A percentile compares a stretch with the other conserved stretches of the same genome.
phyloP scores from a whole-genome alignment of 805 yeast species.

The Saturnispora diversa region DNA sequence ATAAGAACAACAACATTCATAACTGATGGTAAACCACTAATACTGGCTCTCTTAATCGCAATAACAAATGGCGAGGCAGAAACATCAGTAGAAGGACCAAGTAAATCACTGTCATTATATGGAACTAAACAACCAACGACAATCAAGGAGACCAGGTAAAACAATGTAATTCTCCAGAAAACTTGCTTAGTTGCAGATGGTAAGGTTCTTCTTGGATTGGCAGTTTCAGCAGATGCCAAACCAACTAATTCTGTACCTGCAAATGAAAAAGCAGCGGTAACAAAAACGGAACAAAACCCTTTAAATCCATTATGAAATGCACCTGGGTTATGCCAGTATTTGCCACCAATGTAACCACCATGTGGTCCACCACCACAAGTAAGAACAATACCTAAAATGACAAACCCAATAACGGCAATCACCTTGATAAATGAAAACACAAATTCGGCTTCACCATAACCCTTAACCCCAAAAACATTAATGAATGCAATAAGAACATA shows the following conservation, averaged over 20 bases:
- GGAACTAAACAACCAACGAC: constrained; percentile 54
- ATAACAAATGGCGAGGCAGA: constrained; percentile 67
- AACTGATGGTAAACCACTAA: constrained; percentile 51
- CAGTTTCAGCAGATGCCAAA: constrained; percentile 53
- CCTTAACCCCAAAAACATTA: constrained; percentile 50
- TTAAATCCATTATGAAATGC: constrained; percentile 41
- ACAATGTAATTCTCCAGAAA: constrained; percentile 47
- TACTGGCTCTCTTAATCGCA: constrained; percentile 48
- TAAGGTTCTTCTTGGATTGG: constrained; percentile 46
- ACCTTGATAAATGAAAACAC: constrained; percentile 44
- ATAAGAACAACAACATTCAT: constrained; percentile 61
- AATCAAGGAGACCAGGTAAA: constrained; percentile 43
- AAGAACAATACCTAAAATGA: constrained; percentile 42
- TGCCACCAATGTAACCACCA: constrained; percentile 49
- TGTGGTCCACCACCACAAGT: constrained; percentile 54
- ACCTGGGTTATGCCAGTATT: constrained; percentile 54
- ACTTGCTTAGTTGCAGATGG: constrained; percentile 56
- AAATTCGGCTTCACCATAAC: constrained; percentile 59
- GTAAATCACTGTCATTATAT: constrained; percentile 38
- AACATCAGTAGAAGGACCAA: constrained; percentile 40
- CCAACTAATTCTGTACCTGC: constrained; percentile 59
- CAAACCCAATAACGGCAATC: constrained; percentile 46
- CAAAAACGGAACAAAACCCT: constrained; percentile 51
- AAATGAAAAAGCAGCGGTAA: constrained; percentile 50
- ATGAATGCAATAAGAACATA: constrained; percentile 38